These are phyloP conservation scores for Erysimum cheiri DNA, from an alignment of 441 rosid genomes.

Conservation along the genomic window DNA sequence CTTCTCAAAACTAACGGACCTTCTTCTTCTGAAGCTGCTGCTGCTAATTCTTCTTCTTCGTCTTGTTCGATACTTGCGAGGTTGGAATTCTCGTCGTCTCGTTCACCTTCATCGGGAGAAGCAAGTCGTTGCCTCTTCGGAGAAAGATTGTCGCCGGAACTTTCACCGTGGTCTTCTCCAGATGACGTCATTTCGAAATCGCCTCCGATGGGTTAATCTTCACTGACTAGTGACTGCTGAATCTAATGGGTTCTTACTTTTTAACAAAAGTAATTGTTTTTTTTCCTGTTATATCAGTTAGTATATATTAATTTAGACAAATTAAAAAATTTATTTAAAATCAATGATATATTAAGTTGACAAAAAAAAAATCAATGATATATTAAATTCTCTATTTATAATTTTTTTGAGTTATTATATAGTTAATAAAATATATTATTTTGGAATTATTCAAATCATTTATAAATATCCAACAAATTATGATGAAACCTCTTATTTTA, in stretches of 20 bases:
- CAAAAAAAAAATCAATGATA: too few relatives aligned
- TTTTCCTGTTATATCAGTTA: too few relatives aligned
- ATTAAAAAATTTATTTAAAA: too few relatives aligned
- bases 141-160: background rate
- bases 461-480: too few relatives aligned
- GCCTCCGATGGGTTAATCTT: background rate
- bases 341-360: too few relatives aligned
- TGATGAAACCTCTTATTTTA: too few relatives aligned
- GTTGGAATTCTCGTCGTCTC: background rate
- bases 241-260: background rate
- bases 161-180: background rate
- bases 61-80: background rate
- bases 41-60: background rate
- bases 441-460: too few relatives aligned
- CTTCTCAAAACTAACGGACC: too few relatives aligned
- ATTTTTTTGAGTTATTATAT: too few relatives aligned
- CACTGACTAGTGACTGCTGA: background rate
- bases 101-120: background rate
- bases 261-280: background rate
- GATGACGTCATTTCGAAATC: background rate
- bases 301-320: too few relatives aligned
- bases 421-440: too few relatives aligned
- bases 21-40: background rate
- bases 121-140: slow-evolving; percentile 18
- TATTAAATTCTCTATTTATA: too few relatives aligned